Evolutionary conservation across 2,329 filamentous ascomycete genomes (phyloP).

Genomic region (Hypoxylon sp.): DNA sequence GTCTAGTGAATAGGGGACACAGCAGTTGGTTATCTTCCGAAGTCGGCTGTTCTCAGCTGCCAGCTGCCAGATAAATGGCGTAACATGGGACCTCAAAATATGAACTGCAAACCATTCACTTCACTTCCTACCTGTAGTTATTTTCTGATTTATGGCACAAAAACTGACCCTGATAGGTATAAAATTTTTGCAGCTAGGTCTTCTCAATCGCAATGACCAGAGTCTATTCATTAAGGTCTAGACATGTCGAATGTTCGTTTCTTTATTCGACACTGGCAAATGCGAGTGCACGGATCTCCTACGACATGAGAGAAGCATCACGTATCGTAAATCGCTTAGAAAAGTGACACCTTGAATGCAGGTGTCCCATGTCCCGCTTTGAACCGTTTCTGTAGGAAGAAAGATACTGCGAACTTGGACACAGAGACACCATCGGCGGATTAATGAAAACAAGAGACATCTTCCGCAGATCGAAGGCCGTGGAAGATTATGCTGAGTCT

Average conservation of each 20-base stretch:
- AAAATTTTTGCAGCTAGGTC: not conserved
- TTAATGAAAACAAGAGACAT: constrained; percentile 21
- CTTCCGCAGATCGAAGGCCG: not conserved
- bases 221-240: not conserved
- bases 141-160: not conserved
- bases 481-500: constrained; percentile 3
- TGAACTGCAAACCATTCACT: not conserved
- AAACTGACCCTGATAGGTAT: not conserved
- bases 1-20: constrained; percentile 2
- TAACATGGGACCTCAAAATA: not conserved
- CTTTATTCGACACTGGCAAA: not conserved
- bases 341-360: not conserved
- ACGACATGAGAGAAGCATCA: not conserved
- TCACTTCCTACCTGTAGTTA: too few relatives aligned
- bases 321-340: not conserved
- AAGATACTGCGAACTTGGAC: not conserved
- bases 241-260: not conserved
- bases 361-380: not conserved
- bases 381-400: not conserved
- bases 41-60: constrained; percentile 38
- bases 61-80: constrained; percentile 1
- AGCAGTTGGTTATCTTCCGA: constrained; percentile 25
- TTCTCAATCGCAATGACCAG: not conserved
- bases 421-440: not conserved
- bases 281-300: not conserved